Base-by-base conservation (phyloP, 2,329 filamentous ascomycete species). In the Pyrenophora tritici-repentis region DNA sequence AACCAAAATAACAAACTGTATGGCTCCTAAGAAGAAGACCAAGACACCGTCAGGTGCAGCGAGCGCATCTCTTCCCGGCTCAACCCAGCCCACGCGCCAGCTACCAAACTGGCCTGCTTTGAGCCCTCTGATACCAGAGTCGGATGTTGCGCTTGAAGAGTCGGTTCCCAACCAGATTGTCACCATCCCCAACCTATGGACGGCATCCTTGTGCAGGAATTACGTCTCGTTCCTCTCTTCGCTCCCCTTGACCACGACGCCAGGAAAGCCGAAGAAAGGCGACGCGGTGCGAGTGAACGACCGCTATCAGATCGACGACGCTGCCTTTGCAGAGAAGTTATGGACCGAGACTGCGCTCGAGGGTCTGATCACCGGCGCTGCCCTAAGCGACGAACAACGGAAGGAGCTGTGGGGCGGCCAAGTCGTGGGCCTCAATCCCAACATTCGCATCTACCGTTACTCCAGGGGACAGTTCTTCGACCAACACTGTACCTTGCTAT, bases 391-490 rank as follows among this genome's bases (percentile, higher is more conserved):
- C 13, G 63, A 61, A 6, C 63, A 72, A 43, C 69, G 72, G 29
- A 67, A 59, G 14, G 64, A 74, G 18, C 66, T 79, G 39, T 96
- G 91, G 90, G 91, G 89, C 50, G 91, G 91, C 22, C 82, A 91
- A 42, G 85, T 90, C 0, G 76, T 95, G n/a, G 91, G 91, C 0
- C 75, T 97, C 53, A 96, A 91, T 72, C 85, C 90, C 7, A 95
- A 95, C 60, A 95, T 97, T 47, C 82, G 93, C 29, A 84, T 97
- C 24, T 97, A 97, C 75, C 84, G 92, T 17, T 97, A 97, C 73
- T 83, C 82, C 1, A 84, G 87, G 59, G 90, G 90, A 0, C 91
- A 97, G 70, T 96, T 92, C 71, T 97, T 97, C 71, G 91, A 91
- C 67, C 87, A 90, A 64, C 93, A 97, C 72, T 97, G 90, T 93